These are phyloP conservation scores for Acanthamoeba castellanii DNA, from an alignment of 208 protist genomes.

Conservation along the genomic window DNA sequence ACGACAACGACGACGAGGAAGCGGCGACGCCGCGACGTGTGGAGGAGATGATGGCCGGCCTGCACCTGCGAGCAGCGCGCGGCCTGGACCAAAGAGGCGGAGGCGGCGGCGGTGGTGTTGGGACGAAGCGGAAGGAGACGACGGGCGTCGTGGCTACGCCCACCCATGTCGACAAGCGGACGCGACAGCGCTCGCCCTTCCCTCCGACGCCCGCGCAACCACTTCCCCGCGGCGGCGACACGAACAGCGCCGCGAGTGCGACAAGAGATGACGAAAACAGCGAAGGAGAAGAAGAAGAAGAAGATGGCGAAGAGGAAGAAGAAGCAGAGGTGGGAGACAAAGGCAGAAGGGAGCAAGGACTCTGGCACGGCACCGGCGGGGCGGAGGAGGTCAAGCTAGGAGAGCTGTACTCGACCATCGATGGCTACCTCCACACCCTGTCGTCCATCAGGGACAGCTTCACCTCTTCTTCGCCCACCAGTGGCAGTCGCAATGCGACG, in stretches of 20 bases:
- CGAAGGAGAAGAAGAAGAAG: background rate
- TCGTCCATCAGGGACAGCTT: background rate
- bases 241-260: background rate
- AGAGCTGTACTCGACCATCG: conserved; percentile 7
- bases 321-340: too few relatives aligned
- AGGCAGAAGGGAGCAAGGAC: too few relatives aligned
- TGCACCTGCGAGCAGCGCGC: background rate
- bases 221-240: too few relatives aligned
- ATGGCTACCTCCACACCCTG: background rate
- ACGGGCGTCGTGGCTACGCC: background rate
- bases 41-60: too few relatives aligned
- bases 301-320: background rate
- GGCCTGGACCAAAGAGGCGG: background rate
- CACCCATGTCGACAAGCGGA: background rate
- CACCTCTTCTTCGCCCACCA: background rate
- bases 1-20: too few relatives aligned
- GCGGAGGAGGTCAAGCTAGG: background rate
- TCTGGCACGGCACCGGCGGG: too few relatives aligned
- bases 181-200: background rate
- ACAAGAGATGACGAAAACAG: background rate
- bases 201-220: background rate
- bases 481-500: too few relatives aligned
- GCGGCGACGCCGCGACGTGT: background rate
- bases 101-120: background rate
- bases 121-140: background rate